Evolutionary conservation across 805 yeast species (phyloP), one percentile per base, ranked within the genome.

Genomic region (Candida manassasensis): DNA sequence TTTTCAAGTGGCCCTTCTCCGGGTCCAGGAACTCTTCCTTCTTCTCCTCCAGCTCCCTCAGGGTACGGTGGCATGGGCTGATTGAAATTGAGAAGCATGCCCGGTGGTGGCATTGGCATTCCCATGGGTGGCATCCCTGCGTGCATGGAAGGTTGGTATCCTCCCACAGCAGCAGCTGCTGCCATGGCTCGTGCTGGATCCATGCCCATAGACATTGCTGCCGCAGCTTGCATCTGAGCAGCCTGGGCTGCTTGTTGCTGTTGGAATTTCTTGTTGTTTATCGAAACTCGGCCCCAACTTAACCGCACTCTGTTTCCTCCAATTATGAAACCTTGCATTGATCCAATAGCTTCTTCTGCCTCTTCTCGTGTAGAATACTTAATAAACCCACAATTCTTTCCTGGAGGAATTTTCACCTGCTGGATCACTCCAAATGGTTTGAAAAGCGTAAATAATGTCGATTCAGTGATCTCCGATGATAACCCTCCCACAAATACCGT

Each of bases 241-340:
- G 64, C 58, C 34, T 57, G 66, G 3, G 57, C 58, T 29, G 47
- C 51, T 16, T 50, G 57, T 32, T 49, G 59, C 21, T 52, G 58
- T 21, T 59, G 63, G 39, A 44, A 61, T 39, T 53, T 57, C 32
- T 55, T 59, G 42, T 59, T 59, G 39, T 52, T 54, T 29, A 45
- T 38, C 1, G 64, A 61, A 7, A 57, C 69, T 46, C 87, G 73
- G 19, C 96, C 96, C 96, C 96, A 88, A 35, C 90, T 81, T 39
- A 88, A 71, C 48, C 95, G 70, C 32, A 88, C 79, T 42, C 90
- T 72, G 38, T 85, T 81, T 39, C 85, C 88, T 34, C 89, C 90
- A 47, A 88, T 81, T 24, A 87, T 86, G 53, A 79, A 85, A 7
- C 95, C 95, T 60, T 88, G 95, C 94, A 88, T 83, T 43, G 81